Evolutionary conservation across 202 grass and related monocot species (phyloP), one percentile per base, ranked within the genome.

Genomic region (Panicum hallii): DNA sequence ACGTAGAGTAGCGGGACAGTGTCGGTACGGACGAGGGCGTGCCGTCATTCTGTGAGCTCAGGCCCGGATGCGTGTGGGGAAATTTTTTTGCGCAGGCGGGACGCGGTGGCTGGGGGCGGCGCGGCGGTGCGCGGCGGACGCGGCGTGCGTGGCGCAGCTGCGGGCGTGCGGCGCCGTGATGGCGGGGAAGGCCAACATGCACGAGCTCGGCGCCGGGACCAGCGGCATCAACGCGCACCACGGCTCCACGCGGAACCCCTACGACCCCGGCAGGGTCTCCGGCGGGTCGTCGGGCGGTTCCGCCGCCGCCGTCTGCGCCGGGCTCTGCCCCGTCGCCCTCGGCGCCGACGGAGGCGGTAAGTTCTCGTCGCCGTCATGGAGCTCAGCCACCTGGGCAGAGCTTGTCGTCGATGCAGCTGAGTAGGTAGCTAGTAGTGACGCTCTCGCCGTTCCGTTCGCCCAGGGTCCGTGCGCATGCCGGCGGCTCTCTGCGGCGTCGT

Each of bases 221-320:
- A 94, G 92, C 34, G 90, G 92, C 43, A 90, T 94, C 72, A 94
- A 94, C 82, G 90, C 92, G 56, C 92, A 94, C 78, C 87, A 92
- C 71, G 92, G 92, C 23, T 50, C 46, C 40, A 94, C 87, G 22
- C 82, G 94, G 74, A 97, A 97, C 80, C 94, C 91, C 0, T 94
- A 82, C 83, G 28, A 83, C 75, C 73, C 77, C 45, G 79, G 70
- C 61, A 94, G 62, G 82, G 87, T 97, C 17, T 82, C 94, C 5
- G 94, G 94, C 63, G 91, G 94, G 0, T 93, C 91, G 1, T 97
- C 94, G 1, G 86, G 94, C 14, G 94, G 94, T 14, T 97, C 94
- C 15, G 94, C 94, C 62, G 91, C 94, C 6, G 87, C 78, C 7
- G 94, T 97, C 50, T 92, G 87, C 83, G 91, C 94, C 0, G 91